A percentile compares a stretch with the other conserved stretches of the same genome.
Conservation (phyloP, 2,329 filamentous ascomycete genomes). For the Fusarium sp. region DNA sequence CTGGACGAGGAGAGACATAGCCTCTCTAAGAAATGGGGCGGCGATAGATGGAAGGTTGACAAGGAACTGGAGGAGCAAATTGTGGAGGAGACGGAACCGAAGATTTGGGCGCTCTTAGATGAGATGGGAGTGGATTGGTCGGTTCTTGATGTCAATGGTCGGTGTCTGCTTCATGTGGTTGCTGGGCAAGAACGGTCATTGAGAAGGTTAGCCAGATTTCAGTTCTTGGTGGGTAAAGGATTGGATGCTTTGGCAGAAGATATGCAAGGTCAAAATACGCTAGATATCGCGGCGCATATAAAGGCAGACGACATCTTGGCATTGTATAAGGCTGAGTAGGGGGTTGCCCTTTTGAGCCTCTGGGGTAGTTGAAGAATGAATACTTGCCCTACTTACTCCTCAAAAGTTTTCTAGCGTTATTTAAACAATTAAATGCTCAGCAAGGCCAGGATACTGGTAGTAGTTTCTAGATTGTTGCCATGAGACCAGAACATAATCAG, state of each 20-base stretch:
- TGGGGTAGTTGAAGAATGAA: too few species aligned
- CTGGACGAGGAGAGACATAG: not conserved
- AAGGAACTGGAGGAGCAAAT: not conserved
- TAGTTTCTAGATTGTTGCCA: fast-evolving
- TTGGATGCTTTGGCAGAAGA: not conserved
- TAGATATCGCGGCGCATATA: fast-evolving
- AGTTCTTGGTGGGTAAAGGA: not conserved
- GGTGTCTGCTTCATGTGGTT: not conserved
- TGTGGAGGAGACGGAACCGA: fast-evolving
- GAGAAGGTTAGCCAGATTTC: fast-evolving
- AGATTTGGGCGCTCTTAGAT: not conserved
- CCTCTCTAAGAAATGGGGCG: not conserved
- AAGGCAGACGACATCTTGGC: too few species aligned
- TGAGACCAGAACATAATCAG: fast-evolving
- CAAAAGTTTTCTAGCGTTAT: fast-evolving
- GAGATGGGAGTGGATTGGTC: not conserved
- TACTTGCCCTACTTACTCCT: fast-evolving
- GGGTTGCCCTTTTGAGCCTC: not conserved
- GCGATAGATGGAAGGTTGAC: not conserved
- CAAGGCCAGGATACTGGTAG: fast-evolving
- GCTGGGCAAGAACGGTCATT: fast-evolving
- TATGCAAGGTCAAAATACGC: not conserved
- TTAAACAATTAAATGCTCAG: fast-evolving
- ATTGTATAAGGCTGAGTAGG: not conserved
- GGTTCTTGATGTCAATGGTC: fast-evolving